These are phyloP conservation scores for Aspergillus uvarum DNA, from an alignment of 2,329 filamentous ascomycete genomes.

Conservation along the genomic window DNA sequence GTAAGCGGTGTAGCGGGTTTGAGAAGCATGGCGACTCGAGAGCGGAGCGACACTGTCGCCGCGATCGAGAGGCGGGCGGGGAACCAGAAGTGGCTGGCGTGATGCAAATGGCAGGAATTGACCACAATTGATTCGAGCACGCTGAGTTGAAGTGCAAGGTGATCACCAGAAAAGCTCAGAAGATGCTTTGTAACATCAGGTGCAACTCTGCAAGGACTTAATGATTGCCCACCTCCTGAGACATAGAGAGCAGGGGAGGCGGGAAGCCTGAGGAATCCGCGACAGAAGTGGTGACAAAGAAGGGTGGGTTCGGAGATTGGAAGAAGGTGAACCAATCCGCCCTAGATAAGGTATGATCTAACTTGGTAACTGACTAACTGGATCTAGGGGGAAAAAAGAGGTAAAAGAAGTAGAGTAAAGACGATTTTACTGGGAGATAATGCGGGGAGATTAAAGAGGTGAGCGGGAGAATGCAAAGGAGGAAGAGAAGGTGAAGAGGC, in stretches of 20 bases:
- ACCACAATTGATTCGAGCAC: background rate
- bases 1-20: constrained; percentile 90
- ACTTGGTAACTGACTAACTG: constrained; percentile 2
- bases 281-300: background rate
- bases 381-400: background rate
- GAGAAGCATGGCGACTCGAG: constrained; percentile 63
- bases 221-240: background rate
- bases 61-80: constrained; percentile 3
- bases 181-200: background rate
- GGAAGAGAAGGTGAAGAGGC: background rate
- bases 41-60: constrained; percentile 14
- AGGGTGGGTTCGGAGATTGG: background rate
- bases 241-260: background rate
- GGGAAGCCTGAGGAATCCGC: background rate
- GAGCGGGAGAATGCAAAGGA: background rate
- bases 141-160: background rate
- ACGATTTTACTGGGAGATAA: background rate
- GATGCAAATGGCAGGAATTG: background rate
- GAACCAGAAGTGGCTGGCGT: background rate
- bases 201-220: background rate
- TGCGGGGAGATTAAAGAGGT: background rate
- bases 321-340: background rate
- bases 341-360: background rate
- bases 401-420: background rate
- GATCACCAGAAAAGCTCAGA: background rate